Percentiles rank a stretch among this genome's conserved stretches.
phyloP scores from a whole-genome alignment of 257 asterid genomes.

The Nicotiana otophora region DNA sequence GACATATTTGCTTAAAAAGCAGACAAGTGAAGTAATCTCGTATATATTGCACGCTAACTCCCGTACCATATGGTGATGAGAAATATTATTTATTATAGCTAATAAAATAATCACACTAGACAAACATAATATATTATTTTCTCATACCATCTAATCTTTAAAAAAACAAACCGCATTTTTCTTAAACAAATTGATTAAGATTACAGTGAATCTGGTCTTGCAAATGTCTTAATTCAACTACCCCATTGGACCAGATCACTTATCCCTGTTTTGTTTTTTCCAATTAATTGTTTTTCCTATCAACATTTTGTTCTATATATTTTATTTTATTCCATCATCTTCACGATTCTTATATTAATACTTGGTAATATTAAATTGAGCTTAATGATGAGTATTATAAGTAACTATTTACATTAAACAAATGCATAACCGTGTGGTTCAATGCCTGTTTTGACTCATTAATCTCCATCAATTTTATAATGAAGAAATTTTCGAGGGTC shows the following conservation, averaged over 20 bases:
- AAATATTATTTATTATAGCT: no score
- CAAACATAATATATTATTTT: not conserved
- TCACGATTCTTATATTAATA: not conserved
- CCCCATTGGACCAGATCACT: not conserved
- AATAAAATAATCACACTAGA: not conserved
- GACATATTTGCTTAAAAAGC: no score
- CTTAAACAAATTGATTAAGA: not conserved
- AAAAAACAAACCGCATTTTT: not conserved
- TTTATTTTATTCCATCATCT: not conserved
- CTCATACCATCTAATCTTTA: not conserved
- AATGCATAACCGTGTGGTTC: not conserved
- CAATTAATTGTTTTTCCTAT: not conserved
- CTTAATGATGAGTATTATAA: not conserved
- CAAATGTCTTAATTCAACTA: not conserved
- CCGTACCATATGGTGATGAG: not conserved
- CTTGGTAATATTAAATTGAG: not conserved
- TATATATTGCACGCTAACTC: not conserved
- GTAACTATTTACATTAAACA: not conserved
- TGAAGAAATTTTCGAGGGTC: not conserved
- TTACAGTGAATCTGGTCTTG: slow-evolving; percentile 24
- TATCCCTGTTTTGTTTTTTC: not conserved
- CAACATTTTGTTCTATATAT: not conserved
- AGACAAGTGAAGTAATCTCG: not conserved
- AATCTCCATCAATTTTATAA: not conserved
- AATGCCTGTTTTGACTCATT: not conserved